Evolutionary conservation across 441 rosid species (phyloP).

Genomic region (Corymbia calophylla): DNA sequence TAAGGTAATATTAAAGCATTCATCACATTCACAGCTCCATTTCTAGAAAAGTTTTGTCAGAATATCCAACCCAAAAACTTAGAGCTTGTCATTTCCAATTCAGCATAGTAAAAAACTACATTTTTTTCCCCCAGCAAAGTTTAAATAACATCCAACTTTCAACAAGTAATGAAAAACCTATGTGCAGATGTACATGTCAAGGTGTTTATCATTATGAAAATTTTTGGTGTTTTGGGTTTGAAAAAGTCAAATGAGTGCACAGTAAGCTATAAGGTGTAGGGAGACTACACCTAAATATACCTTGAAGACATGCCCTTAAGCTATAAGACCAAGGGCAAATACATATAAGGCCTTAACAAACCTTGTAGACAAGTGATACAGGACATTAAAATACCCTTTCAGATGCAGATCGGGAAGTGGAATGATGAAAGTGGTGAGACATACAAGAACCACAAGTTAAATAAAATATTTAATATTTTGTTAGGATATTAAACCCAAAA

Average conservation of each 20-base stretch:
- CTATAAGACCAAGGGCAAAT: neutral
- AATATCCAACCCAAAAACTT: neutral
- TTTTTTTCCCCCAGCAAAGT: neutral
- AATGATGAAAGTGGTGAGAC: neutral
- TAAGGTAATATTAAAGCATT: neutral
- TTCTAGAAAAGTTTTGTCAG: neutral
- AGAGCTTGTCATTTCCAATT: neutral
- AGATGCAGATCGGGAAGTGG: neutral
- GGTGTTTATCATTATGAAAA: neutral
- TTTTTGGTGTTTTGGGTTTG: neutral
- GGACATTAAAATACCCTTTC: neutral
- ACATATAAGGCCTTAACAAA: neutral
- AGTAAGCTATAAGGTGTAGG: neutral
- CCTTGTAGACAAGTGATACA: neutral
- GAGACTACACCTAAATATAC: neutral
- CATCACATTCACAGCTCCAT: neutral
- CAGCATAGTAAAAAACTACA: neutral
- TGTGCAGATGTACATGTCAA: neutral
- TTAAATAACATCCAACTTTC: neutral
- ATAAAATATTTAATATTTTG: neutral
- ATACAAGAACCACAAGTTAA: neutral
- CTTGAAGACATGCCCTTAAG: neutral
- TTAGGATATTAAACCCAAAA: neutral
- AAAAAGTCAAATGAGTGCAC: neutral
- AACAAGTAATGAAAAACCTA: neutral